These are phyloP conservation scores for Grosmannia serpens DNA, from an alignment of 2,329 filamentous ascomycete species.

Conservation along the genomic window DNA sequence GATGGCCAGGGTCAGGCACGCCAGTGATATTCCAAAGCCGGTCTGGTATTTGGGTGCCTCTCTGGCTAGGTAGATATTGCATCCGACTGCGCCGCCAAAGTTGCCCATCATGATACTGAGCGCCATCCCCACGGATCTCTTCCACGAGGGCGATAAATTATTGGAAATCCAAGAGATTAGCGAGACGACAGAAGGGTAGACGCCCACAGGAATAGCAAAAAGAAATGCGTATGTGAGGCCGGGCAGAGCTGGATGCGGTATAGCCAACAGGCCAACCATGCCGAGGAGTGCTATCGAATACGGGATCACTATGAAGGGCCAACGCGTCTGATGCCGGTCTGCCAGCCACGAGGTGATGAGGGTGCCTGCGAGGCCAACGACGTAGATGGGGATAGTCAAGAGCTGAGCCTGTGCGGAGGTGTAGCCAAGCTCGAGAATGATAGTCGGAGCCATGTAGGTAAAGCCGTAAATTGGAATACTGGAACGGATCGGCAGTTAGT, in stretches of 20 bases:
- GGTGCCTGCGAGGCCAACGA: slow-evolving; percentile 7
- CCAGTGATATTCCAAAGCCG: slow-evolving; percentile 20
- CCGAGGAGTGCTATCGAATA: background rate
- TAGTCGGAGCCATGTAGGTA: slow-evolving; percentile 25
- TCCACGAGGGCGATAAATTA: slow-evolving; percentile 1
- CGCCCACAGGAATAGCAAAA: slow-evolving; percentile 27
- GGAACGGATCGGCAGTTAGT: background rate
- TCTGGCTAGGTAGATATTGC: slow-evolving; percentile 22
- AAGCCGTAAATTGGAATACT: background rate
- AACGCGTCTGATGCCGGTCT: background rate
- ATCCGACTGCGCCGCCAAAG: slow-evolving; percentile 29
- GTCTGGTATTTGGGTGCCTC: slow-evolving; percentile 24
- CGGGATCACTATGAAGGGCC: slow-evolving; percentile 1
- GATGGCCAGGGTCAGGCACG: background rate
- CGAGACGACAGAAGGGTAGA: slow-evolving; percentile 29
- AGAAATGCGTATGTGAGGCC: slow-evolving; percentile 24
- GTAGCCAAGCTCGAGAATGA: slow-evolving; percentile 28
- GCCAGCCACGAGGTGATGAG: slow-evolving; percentile 3
- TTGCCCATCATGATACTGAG: slow-evolving; percentile 17
- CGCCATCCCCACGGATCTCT: slow-evolving; percentile 1
- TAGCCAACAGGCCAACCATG: slow-evolving; percentile 1
- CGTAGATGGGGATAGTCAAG: slow-evolving; percentile 8
- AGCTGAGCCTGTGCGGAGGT: slow-evolving; percentile 8
- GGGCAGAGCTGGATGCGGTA: slow-evolving; percentile 17
- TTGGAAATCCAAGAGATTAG: slow-evolving; percentile 27